These are phyloP conservation scores for Nothophaeocryptopus gaeumannii DNA, from an alignment of 2,329 filamentous ascomycete species.

Conservation along the genomic window DNA sequence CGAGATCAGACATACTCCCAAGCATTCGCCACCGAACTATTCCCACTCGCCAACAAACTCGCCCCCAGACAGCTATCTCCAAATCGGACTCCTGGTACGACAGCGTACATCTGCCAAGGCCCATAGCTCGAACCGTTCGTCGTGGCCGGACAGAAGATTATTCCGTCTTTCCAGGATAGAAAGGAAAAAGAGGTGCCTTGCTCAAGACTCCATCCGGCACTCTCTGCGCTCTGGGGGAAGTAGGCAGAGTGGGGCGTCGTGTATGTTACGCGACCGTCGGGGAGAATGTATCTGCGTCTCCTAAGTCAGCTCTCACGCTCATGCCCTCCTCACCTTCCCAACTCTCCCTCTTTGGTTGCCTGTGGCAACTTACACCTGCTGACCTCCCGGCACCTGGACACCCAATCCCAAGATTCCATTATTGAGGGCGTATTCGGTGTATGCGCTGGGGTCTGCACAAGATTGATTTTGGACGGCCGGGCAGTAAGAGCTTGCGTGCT, in stretches of 20 bases:
- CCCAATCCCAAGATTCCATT: constrained; percentile 21
- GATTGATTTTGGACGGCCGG: constrained; percentile 19
- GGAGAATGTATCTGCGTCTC: constrained; percentile 34
- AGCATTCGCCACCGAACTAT: constrained; percentile 8
- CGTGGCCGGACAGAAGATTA: constrained; percentile 5
- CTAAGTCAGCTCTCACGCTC: too few species aligned
- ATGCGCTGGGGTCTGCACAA: constrained; percentile 13
- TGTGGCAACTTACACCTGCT: constrained; percentile 28
- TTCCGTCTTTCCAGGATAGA: constrained; percentile 19
- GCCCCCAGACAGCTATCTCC: constrained; percentile 8
- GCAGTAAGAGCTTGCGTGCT: constrained; percentile 31
- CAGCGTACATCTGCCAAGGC: constrained; percentile 15
- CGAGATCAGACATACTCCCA: constrained; percentile 9
- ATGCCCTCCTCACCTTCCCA: not conserved
- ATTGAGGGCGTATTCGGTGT: constrained; percentile 11
- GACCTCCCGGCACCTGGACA: constrained; percentile 31
- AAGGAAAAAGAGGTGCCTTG: constrained; percentile 14
- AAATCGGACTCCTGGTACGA: constrained; percentile 1
- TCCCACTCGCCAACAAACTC: constrained; percentile 9
- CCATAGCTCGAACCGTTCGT: constrained; percentile 3
- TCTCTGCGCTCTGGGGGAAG: constrained; percentile 27
- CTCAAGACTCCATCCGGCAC: constrained; percentile 27
- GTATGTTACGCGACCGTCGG: constrained; percentile 31
- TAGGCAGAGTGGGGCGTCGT: constrained; percentile 29
- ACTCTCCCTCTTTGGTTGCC: not conserved